A percentile compares a stretch with the other conserved stretches of the same genome.
phyloP scores from a whole-genome alignment of 257 asterid genomes.

The Lantana camara region DNA sequence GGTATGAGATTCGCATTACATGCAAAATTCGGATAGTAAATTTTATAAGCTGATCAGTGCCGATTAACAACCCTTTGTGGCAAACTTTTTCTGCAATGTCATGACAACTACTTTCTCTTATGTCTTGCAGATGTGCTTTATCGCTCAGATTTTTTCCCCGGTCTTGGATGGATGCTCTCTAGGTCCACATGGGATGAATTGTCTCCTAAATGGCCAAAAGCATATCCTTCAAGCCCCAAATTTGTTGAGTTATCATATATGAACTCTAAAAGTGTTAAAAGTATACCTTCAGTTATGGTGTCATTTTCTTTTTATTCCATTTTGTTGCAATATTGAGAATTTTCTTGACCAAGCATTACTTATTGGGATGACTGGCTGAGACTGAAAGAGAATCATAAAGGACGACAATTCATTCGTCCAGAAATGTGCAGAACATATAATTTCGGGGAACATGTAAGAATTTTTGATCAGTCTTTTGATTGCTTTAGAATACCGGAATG shows the following conservation, averaged over 20 bases:
- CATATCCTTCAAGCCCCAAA: conserved; percentile 77
- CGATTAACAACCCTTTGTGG: conserved; percentile 12
- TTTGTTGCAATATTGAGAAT: conserved; percentile 32
- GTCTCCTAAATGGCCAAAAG: conserved; percentile 99
- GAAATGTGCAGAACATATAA: conserved; percentile 99
- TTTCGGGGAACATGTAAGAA: conserved; percentile 96
- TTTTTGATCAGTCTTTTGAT: conserved; percentile 13
- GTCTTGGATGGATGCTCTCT: conserved; percentile 99
- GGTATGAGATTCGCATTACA: conserved; percentile 16
- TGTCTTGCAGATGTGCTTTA: conserved; percentile 80
- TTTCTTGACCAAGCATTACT: conserved; percentile 85
- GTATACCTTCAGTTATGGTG: conserved; percentile 6
- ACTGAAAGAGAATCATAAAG: conserved; percentile 82
- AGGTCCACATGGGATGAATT: conserved; percentile 92
- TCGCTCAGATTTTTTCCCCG: conserved; percentile 99
- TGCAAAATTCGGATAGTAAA: conserved; percentile 8
- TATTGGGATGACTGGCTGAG: conserved; percentile 99
- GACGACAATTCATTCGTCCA: conserved; percentile 94
- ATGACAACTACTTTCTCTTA: conserved; percentile 25
- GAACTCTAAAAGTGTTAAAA: conserved; percentile 6
- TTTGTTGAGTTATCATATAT: conserved; percentile 16
- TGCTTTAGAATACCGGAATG: conserved; percentile 23
- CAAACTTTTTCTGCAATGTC: conserved; percentile 10
- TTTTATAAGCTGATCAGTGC: conserved; percentile 8
- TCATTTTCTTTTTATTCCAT: not conserved